A percentile compares a stretch with the other conserved stretches of the same genome.
Evolutionary conservation across 148 eudicot species (phyloP).

Genomic region (Camellia sinensis): DNA sequence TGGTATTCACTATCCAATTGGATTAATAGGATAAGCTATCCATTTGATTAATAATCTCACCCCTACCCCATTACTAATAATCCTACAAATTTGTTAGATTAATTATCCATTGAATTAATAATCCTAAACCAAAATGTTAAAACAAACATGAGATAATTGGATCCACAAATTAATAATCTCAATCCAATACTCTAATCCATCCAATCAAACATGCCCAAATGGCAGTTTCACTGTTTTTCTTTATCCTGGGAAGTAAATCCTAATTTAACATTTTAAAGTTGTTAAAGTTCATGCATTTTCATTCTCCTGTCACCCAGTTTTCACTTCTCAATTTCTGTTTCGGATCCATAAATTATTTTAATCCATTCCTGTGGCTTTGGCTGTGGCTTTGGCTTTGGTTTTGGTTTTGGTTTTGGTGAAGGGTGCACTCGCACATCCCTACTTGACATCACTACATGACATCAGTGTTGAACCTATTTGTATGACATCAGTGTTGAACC

Average conservation of each 20-base stretch:
- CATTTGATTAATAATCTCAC: no score
- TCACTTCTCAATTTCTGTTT: background rate
- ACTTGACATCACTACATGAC: conserved; percentile 79
- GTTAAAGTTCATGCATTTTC: conserved; percentile 2
- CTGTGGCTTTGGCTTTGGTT: no score
- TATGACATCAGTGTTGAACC: conserved; percentile 88
- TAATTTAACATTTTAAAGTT: background rate
- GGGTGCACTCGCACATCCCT: conserved; percentile 92
- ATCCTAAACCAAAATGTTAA: no score
- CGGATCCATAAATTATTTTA: background rate
- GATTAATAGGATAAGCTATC: no score
- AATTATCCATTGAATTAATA: no score
- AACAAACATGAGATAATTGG: no score
- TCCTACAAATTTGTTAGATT: no score
- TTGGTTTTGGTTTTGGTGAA: conserved; percentile 52
- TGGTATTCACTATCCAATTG: no score
- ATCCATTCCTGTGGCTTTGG: background rate
- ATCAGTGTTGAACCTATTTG: conserved; percentile 79
- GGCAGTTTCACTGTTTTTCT: background rate
- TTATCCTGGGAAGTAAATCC: conserved; percentile 26
- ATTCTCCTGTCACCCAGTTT: background rate
- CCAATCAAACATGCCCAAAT: no score
- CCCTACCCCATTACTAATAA: no score
- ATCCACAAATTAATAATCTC: no score
- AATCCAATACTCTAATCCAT: no score